Evolutionary conservation across 2,329 filamentous ascomycete species (phyloP), one percentile per base, ranked within the genome.

Genomic region (Thyridium curvatum): DNA sequence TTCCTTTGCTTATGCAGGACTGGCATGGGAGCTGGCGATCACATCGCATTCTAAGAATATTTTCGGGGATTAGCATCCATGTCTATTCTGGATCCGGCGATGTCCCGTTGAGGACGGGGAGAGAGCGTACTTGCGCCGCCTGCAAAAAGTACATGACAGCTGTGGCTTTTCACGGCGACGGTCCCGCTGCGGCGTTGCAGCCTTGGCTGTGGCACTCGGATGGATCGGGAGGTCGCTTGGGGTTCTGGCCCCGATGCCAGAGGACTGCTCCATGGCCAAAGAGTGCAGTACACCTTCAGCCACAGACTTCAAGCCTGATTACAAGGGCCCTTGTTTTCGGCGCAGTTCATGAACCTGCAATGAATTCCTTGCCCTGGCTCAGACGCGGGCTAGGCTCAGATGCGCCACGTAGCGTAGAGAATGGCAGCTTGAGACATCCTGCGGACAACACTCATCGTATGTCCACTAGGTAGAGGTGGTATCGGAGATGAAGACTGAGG

Each of bases 111-210:
- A 32, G 14, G 37, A 44, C 30, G 12, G 12, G 3, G 9, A 41
- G 12, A 18, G 7, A n/a, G 40, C 52, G 44, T 47, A 58, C 56
- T 59, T 59, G 37, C 53, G 45, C 30, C 49, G 41, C 12, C 52
- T 47, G 37, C 53, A 59, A 17, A 47, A 34, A 33, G 52, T 51
- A 39, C 55, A 60, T 13, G 52, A 55, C 3, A 60, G 41, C 37
- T 56, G 53, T 8, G 50, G 52, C 37, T 58, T 60, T 18, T 58
- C 54, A 12, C 56, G 49, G 8, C 54, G 48, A n/a, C 52, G 40
- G 21, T 37, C 33, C 18, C 39, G 28, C n/a, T 17, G 17, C 4
- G 10, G 21, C 15, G 12, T 17, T 12, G 28, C 18, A 8, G 10
- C 29, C 33, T 34, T 18, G 8, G 33, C 33, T 34, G 33, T 8